Base-by-base conservation (phyloP, 208 protist species). In the Crithidia mellificae region DNA sequence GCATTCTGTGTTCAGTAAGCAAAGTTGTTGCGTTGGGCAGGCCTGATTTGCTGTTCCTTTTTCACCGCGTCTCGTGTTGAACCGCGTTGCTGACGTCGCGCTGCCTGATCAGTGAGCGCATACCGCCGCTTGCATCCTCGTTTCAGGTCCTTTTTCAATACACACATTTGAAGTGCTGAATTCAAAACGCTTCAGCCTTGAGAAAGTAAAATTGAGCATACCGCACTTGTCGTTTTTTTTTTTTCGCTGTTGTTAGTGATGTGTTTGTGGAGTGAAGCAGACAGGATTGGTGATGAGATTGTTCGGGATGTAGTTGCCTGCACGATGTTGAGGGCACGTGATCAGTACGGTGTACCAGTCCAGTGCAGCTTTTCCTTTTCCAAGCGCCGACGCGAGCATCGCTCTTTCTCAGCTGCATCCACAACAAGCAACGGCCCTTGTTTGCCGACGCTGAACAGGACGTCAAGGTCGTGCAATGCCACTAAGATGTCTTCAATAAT, bases 401-500 rank as follows among this genome's bases (percentile, higher is more conserved):
- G 24, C 41, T 34, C 17, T 32, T 65, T 59, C 6, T 58, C 63
- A 6, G 44, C 36, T 19, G 30, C 53, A 17, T 79, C 59, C 1
- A 80, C 56, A 1, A 84, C 73, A 6, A 84, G 64, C 7, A 90
- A 63, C 11, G 83, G 83, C 19, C 63, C 69, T 55, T 88, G 69
- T 36, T 81, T 83, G 2, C 77, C 69, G 24, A 84, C 69, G 7
- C 54, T 80, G 50, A 80, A 87, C 20, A 93, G 67, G 6, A 78
- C 54, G 30, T 81, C 77, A 61, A 88, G 67, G 66, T 78, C 81
- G 53, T 88, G 77, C 50, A 93, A 58, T 2, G 76, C 77, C 0
- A 90, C 78, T 27, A 84, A 51, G 19, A 84, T 80, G 65, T 93
- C 84, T 58, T 93, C 82, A 12, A 88, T 52, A 29, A 85, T 88